Evolutionary conservation across 306 rosid genomes (phyloP).

Genomic region (Quercus wislizeni): DNA sequence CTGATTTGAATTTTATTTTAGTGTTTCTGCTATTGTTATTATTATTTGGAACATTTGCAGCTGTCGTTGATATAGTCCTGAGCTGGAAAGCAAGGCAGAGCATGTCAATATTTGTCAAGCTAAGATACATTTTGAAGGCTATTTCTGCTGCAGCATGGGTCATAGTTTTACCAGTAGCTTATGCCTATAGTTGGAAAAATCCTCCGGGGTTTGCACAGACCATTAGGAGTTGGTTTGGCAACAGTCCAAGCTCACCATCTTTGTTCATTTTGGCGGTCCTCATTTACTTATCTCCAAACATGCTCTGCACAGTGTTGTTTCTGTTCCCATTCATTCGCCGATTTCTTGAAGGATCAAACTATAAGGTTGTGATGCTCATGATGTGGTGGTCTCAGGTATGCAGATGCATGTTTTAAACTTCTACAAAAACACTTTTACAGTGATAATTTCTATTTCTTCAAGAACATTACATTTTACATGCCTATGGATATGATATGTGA

Average conservation of each 20-base stretch:
- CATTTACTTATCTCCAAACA: conserved; percentile 84
- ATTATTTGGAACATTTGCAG: conserved; percentile 42
- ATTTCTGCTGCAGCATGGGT: conserved; percentile 83
- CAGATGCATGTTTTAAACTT: conserved; percentile 15
- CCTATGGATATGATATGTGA: conserved; percentile 8
- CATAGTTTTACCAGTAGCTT: conserved; percentile 79
- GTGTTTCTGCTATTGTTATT: background rate
- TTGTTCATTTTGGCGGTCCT: conserved; percentile 81
- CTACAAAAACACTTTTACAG: background rate
- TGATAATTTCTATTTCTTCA: conserved; percentile 2
- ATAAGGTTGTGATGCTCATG: conserved; percentile 49
- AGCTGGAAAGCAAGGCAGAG: conserved; percentile 88
- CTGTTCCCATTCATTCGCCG: conserved; percentile 82
- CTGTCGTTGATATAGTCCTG: conserved; percentile 71
- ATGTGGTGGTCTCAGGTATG: conserved; percentile 99
- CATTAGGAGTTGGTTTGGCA: conserved; percentile 86
- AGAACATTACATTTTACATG: conserved; percentile 15
- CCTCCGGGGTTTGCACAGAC: conserved; percentile 89
- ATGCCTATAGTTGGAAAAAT: conserved; percentile 77
- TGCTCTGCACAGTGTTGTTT: conserved; percentile 72
- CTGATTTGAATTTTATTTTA: conserved; percentile 5
- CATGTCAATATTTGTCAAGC: conserved; percentile 75
- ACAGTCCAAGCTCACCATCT: conserved; percentile 75
- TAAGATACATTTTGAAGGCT: conserved; percentile 73
- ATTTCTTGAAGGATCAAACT: conserved; percentile 69